phyloP scores from a whole-genome alignment of 192 early-diverging fungal genomes.

The Mortierella alpina region DNA sequence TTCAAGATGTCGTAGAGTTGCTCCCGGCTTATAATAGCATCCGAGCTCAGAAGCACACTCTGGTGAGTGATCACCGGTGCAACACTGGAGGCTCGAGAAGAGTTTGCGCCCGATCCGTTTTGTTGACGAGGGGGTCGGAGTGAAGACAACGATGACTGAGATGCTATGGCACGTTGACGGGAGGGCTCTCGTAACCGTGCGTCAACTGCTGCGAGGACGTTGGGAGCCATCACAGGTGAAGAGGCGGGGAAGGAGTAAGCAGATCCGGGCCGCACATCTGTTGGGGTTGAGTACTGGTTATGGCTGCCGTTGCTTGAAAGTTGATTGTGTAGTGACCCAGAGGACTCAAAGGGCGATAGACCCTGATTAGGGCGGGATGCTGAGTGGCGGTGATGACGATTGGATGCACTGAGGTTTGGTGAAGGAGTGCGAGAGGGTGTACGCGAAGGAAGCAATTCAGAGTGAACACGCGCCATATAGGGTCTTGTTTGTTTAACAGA shows the following conservation, averaged over 20 bases:
- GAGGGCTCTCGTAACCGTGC: slow-evolving; percentile 20
- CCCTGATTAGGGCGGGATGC: neutral
- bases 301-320: neutral
- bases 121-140: neutral
- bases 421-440: slow-evolving; percentile 20
- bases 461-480: neutral
- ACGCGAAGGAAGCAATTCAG: slow-evolving; percentile 1
- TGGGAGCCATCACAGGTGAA: slow-evolving; percentile 42
- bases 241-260: slow-evolving; percentile 24
- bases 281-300: slow-evolving; percentile 8
- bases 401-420: neutral
- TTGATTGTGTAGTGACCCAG: neutral
- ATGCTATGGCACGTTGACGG: slow-evolving; percentile 3
- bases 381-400: neutral
- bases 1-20: slow-evolving; percentile 33
- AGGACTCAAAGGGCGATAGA: neutral
- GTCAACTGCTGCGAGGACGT: slow-evolving; percentile 39
- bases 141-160: slow-evolving; percentile 1
- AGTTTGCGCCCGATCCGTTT: neutral
- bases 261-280: slow-evolving; percentile 26
- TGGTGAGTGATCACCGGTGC: slow-evolving; percentile 21
- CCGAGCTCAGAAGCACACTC: slow-evolving; percentile 15
- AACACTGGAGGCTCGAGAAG: neutral
- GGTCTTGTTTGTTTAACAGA: neutral
- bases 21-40: slow-evolving; percentile 21